Conservation (phyloP, 2,329 filamentous ascomycete species). For the Corinectria fuckeliana region DNA sequence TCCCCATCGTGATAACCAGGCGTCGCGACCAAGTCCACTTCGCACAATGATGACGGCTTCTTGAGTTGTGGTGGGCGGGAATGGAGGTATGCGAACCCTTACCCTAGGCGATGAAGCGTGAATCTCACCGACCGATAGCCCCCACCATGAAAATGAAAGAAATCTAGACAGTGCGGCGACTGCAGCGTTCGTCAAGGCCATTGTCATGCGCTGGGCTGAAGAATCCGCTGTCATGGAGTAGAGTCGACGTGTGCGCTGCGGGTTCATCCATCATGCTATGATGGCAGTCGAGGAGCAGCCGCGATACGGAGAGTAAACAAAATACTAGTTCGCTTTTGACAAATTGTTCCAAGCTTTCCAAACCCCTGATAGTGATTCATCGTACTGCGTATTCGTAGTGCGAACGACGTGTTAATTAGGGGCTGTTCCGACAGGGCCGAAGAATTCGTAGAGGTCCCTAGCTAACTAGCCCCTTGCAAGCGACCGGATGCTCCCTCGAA, state of each 20-base stretch:
- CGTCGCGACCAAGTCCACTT: conserved; percentile 70
- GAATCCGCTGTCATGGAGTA: conserved; percentile 33
- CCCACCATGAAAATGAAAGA: conserved; percentile 37
- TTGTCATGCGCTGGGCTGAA: conserved; percentile 25
- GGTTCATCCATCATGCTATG: conserved; percentile 22
- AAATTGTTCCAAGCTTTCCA: conserved; percentile 2
- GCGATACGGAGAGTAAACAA: conserved; percentile 34
- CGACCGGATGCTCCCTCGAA: too few relatives aligned
- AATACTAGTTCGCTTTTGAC: conserved; percentile 36
- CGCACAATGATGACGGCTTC: conserved; percentile 70
- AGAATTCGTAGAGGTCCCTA: background rate
- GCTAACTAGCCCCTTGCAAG: too few relatives aligned
- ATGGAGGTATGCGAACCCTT: conserved; percentile 38
- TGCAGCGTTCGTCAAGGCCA: conserved; percentile 31
- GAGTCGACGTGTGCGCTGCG: conserved; percentile 33
- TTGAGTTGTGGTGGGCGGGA: conserved; percentile 53
- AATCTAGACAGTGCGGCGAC: conserved; percentile 34
- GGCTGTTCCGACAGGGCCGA: background rate
- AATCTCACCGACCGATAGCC: conserved; percentile 32
- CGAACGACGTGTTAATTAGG: background rate
- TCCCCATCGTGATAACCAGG: conserved; percentile 54
- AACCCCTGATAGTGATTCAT: background rate
- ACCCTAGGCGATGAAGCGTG: conserved; percentile 21
- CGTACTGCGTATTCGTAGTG: background rate
- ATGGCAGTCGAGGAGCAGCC: conserved; percentile 26